A percentile compares a stretch with the other conserved stretches of the same genome.
Conservation (phyloP, 1,139 yeast species). For the Schizosaccharomyces versatilis region DNA sequence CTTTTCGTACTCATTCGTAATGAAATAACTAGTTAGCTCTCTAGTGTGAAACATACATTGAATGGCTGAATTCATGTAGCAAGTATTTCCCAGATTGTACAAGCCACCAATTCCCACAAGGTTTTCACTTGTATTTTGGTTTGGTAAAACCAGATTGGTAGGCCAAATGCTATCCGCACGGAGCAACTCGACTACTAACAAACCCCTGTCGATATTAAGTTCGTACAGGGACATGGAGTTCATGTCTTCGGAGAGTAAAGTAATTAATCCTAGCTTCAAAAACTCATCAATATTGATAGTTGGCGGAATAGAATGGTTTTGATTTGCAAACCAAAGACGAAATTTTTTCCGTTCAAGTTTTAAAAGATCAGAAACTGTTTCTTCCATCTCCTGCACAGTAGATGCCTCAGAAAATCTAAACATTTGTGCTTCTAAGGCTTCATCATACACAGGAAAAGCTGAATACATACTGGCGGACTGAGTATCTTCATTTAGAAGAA, state of each 20-base stretch:
- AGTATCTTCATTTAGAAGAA: background rate
- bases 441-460: background rate
- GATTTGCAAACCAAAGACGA: background rate
- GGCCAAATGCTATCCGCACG: background rate
- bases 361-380: background rate
- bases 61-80: conserved; percentile 90
- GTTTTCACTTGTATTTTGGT: conserved; percentile 16
- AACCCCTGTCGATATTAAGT: background rate
- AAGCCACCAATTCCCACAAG: conserved; percentile 38
- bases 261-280: background rate
- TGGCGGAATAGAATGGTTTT: background rate
- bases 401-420: background rate
- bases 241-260: background rate
- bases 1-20: conserved; percentile 31
- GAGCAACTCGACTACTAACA: background rate
- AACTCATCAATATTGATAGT: background rate
- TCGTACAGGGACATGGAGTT: background rate
- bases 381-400: background rate
- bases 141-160: background rate
- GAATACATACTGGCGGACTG: background rate
- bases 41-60: conserved; percentile 80
- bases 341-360: background rate
- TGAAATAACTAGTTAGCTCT: conserved; percentile 55
- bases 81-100: conserved; percentile 71
- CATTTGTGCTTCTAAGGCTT: background rate